Percentiles rank a stretch among this genome's conserved stretches.
These are phyloP conservation scores for Hippophae gyantsensis DNA, from an alignment of 306 rosid genomes.

Conservation along the genomic window DNA sequence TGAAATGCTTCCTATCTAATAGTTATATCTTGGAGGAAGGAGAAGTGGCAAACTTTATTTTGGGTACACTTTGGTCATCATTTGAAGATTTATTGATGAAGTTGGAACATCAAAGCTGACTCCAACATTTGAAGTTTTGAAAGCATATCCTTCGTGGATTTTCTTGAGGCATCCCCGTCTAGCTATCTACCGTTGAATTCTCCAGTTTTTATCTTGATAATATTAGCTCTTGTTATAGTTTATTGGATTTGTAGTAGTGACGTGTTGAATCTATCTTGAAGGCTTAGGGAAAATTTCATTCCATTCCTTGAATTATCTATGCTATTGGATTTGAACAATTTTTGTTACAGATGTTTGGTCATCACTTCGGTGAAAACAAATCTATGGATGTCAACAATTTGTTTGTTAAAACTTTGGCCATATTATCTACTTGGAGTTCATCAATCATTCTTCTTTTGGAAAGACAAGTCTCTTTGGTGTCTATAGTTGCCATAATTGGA, in stretches of 20 bases:
- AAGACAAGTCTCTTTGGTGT: slow-evolving; percentile 79
- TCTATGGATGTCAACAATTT: slow-evolving; percentile 30
- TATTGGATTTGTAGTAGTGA: slow-evolving; percentile 56
- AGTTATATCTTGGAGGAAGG: too few relatives aligned
- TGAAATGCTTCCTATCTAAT: too few relatives aligned
- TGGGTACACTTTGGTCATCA: slow-evolving; percentile 33
- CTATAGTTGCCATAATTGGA: slow-evolving; percentile 61
- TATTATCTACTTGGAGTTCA: slow-evolving; percentile 69
- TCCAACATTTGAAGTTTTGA: slow-evolving; percentile 61
- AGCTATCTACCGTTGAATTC: slow-evolving; percentile 47
- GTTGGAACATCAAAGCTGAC: slow-evolving; percentile 84
- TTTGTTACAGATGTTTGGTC: slow-evolving; percentile 40
- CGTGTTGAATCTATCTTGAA: slow-evolving; percentile 27
- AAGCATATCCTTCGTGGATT: slow-evolving; percentile 56
- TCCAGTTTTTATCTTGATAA: slow-evolving; percentile 49
- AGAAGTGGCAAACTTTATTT: too few relatives aligned
- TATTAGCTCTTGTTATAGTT: slow-evolving; percentile 53
- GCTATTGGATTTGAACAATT: slow-evolving; percentile 64
- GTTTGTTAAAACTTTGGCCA: slow-evolving; percentile 46
- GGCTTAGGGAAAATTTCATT: slow-evolving; percentile 38
- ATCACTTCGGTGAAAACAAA: slow-evolving; percentile 24
- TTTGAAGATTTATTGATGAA: slow-evolving; percentile 73
- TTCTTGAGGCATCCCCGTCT: slow-evolving; percentile 44
- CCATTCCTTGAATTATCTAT: slow-evolving; percentile 58
- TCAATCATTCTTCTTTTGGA: slow-evolving; percentile 73